Percentiles rank a stretch among this genome's conserved stretches.
Evolutionary conservation across 306 rosid species (phyloP).

Genomic region (Castanea mollissima): DNA sequence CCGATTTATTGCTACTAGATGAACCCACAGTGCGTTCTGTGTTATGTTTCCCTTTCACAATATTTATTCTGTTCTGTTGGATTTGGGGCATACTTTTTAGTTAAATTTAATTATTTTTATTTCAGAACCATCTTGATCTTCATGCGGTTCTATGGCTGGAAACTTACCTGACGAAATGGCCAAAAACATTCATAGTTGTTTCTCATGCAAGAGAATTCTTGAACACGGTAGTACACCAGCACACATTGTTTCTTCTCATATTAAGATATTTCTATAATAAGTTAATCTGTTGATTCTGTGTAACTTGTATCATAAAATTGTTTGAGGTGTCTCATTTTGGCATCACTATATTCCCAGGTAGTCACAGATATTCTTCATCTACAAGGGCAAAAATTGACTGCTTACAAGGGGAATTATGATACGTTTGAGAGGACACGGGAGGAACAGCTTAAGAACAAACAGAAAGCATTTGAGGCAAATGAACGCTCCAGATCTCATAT

Average conservation of each 20-base stretch:
- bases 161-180: slow-evolving; percentile 89
- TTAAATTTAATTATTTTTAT: slow-evolving; percentile 6
- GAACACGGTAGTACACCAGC: slow-evolving; percentile 67
- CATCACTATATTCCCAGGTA: slow-evolving; percentile 51
- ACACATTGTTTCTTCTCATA: slow-evolving; percentile 8
- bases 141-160: slow-evolving; percentile 99
- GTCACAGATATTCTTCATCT: slow-evolving; percentile 90
- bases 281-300: slow-evolving; percentile 6
- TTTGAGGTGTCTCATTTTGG: slow-evolving; percentile 20
- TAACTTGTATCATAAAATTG: neutral
- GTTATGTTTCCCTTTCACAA: slow-evolving; percentile 4
- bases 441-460: slow-evolving; percentile 86
- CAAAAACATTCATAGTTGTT: slow-evolving; percentile 90
- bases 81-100: slow-evolving; percentile 1
- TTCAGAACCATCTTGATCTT: slow-evolving; percentile 99
- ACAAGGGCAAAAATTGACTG: slow-evolving; percentile 71
- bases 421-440: slow-evolving; percentile 86
- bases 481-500: slow-evolving; percentile 90
- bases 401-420: slow-evolving; percentile 88
- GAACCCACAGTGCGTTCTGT: slow-evolving; percentile 82
- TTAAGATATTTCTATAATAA: neutral
- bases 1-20: slow-evolving; percentile 89
- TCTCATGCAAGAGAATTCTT: slow-evolving; percentile 98
- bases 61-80: slow-evolving; percentile 19
- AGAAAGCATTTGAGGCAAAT: slow-evolving; percentile 84